These are phyloP conservation scores for Nicotiana sylvestris DNA, from an alignment of 257 asterid genomes.

Conservation along the genomic window DNA sequence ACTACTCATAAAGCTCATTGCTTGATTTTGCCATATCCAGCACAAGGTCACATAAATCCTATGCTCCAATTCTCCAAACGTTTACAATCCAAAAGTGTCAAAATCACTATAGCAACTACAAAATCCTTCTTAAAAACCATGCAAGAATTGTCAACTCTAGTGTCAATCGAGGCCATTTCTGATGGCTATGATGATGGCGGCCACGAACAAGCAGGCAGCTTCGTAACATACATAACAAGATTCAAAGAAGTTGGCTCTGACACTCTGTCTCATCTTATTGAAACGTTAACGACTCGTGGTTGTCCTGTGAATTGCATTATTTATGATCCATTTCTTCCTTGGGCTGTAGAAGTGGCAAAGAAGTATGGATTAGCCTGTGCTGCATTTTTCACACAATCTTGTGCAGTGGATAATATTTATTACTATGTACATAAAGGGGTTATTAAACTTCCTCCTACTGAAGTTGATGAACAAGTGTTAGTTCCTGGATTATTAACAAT, in stretches of 20 bases:
- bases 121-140: background rate
- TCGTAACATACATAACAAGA: constrained; percentile 27
- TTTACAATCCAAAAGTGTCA: constrained; percentile 21
- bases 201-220: constrained; percentile 7
- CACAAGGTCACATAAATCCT: constrained; percentile 50
- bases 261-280: constrained; percentile 10
- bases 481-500: background rate
- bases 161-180: constrained; percentile 18
- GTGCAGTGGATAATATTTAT: constrained; percentile 15
- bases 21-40: constrained; percentile 29
- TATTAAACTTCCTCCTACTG: background rate
- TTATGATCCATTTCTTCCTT: constrained; percentile 18
- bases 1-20: constrained; percentile 22
- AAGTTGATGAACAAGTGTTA: background rate
- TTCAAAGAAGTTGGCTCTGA: constrained; percentile 21
- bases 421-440: constrained; percentile 13
- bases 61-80: constrained; percentile 47
- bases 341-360: constrained; percentile 16
- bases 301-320: constrained; percentile 13
- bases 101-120: constrained; percentile 8
- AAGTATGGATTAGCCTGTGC: background rate
- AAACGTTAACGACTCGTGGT: background rate
- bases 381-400: constrained; percentile 16
- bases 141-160: constrained; percentile 16
- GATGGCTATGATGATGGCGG: constrained; percentile 14